Conservation (phyloP, 768 basidiomycete genomes). For the Leucocoprinus birnbaumii region DNA sequence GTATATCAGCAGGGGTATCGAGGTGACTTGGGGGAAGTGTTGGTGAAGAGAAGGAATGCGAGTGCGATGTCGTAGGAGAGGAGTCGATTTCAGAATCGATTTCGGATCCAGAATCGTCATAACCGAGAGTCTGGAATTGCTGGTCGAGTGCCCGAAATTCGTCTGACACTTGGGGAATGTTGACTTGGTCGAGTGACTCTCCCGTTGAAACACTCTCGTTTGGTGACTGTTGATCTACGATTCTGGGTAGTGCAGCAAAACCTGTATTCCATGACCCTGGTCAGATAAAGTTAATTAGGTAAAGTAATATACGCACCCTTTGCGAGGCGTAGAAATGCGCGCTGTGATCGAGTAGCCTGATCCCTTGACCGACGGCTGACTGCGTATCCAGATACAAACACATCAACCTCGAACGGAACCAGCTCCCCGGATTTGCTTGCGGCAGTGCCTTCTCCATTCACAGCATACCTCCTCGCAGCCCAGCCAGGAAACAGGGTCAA, state of each 20-base stretch:
- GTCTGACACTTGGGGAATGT: slow-evolving; percentile 37
- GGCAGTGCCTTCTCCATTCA: neutral
- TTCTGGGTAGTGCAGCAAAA: slow-evolving; percentile 71
- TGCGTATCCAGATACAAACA: slow-evolving; percentile 79
- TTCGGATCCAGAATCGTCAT: slow-evolving; percentile 21
- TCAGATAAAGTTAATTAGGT: neutral
- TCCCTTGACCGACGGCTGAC: slow-evolving; percentile 57
- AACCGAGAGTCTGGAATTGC: slow-evolving; percentile 37
- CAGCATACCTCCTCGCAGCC: slow-evolving; percentile 55
- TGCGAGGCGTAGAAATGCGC: slow-evolving; percentile 73
- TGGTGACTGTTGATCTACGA: slow-evolving; percentile 21
- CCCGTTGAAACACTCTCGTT: slow-evolving; percentile 22
- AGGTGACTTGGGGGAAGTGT: slow-evolving; percentile 12
- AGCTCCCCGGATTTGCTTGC: slow-evolving; percentile 10
- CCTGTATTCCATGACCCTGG: slow-evolving; percentile 34
- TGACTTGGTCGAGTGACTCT: slow-evolving; percentile 23
- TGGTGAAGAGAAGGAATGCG: slow-evolving; percentile 1
- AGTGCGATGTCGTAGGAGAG: slow-evolving; percentile 17
- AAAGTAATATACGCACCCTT: slow-evolving; percentile 50
- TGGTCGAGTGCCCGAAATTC: slow-evolving; percentile 53
- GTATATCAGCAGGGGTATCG: slow-evolving; percentile 22
- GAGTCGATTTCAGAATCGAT: slow-evolving; percentile 8
- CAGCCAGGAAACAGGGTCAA: slow-evolving; percentile 78
- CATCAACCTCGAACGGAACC: slow-evolving; percentile 62
- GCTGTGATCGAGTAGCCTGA: slow-evolving; percentile 67